Base-by-base conservation (phyloP, 768 basidiomycete species). In the Leccinum incarnatum region DNA sequence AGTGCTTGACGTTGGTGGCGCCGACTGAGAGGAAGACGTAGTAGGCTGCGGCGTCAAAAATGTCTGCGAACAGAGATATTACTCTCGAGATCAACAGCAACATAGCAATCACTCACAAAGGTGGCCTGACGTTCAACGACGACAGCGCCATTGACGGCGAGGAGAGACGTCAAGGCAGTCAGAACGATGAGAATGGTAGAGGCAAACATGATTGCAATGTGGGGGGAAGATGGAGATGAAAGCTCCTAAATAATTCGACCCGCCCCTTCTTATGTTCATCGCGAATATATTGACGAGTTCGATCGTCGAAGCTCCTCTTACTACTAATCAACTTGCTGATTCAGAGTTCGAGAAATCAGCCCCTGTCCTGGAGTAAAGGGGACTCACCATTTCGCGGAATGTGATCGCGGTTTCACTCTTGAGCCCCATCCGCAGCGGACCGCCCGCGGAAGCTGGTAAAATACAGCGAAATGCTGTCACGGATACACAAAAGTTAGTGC, bases 121-220 rank as follows among this genome's bases (percentile, higher is more conserved):
- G 45, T 67, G 0, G 45, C 66, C 29, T 66, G 51, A 1, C 68
- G 69, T 3, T 58, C 46, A 9, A 63, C 2, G 7, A 70, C 2
- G 42, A 66, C 25, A 6, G 48, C 68, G 3, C 69, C 64, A 4
- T 60, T 68, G 36, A 46, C 59, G 11, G 51, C 48, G 21, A 23
- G 51, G 19, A 70, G 2, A 10, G 56, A 59, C 29, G 68, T 59
- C 32, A 70, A 42, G 4, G 6, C 17, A 17, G 47, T 9, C 2
- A 40, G 59, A 15, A 65, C 1, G 5, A 51, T 36, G 29, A 51
- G 45, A 14, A 68, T 34, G 7, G 54, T 59, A 12, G 66, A 56
- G 29, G 55, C 51, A 29, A 66, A 27, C 65, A 66, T 66, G 6
- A 0, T 12, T 29, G 27, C 1, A 29, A 29, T 29, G 27, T n/a